Conservation (phyloP, 768 basidiomycete genomes). For the Pleurotus citrinopileatus region DNA sequence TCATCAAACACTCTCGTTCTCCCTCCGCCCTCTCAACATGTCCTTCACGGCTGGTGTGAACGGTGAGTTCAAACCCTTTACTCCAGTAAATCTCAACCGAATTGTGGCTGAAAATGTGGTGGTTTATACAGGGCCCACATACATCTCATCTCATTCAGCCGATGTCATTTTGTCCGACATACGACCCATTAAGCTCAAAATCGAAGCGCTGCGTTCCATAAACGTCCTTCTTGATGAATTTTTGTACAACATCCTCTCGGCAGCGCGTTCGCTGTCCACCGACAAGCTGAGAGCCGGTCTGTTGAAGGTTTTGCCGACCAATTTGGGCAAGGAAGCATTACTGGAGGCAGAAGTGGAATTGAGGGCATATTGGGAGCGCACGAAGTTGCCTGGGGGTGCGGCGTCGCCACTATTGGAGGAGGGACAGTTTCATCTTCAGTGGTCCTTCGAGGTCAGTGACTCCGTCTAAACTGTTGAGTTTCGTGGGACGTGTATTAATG, state of each 20-base stretch:
- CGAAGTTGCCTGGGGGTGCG: constrained; percentile 31
- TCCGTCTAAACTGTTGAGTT: constrained; percentile 12
- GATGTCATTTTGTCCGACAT: constrained; percentile 92
- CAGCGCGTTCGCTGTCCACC: constrained; percentile 67
- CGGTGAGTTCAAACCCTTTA: constrained; percentile 29
- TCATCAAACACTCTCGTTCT: constrained; percentile 18
- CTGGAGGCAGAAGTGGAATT: constrained; percentile 93
- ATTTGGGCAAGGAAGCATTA: constrained; percentile 87
- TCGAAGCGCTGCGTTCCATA: constrained; percentile 73
- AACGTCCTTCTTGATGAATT: constrained; percentile 86
- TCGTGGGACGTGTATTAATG: constrained; percentile 5
- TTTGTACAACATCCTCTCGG: constrained; percentile 65
- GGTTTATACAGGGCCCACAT: constrained; percentile 53
- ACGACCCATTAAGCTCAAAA: constrained; percentile 82
- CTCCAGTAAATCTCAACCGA: too few relatives aligned
- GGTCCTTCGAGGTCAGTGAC: constrained; percentile 67
- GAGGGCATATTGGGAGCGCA: constrained; percentile 85
- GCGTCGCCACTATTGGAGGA: constrained; percentile 43
- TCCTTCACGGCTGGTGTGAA: constrained; percentile 35
- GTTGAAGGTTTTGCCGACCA: constrained; percentile 70
- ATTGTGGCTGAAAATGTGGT: constrained; percentile 10
- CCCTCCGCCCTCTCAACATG: constrained; percentile 36
- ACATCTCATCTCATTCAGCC: constrained; percentile 81
- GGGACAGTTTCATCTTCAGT: constrained; percentile 61
- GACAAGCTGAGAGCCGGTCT: constrained; percentile 72